Base-by-base conservation (phyloP, 2,329 filamentous ascomycete genomes). In the Colletotrichum sp. region DNA sequence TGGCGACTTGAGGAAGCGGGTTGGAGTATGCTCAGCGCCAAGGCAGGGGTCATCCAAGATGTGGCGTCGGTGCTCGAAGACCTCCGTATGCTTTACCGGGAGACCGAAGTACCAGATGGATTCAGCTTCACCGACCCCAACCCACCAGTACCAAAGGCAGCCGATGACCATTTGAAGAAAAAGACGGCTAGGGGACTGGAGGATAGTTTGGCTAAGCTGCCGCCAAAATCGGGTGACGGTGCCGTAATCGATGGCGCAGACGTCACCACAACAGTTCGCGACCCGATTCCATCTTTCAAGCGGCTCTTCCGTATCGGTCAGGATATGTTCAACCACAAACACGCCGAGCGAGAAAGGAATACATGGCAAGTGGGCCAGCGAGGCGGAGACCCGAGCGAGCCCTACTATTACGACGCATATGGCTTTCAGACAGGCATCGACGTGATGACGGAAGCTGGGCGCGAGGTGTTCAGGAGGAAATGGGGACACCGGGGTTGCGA, bases 311-410 rank as follows among this genome's bases (percentile, higher is more conserved):
- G 86, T 66, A 78, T 71, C 57, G 79, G 79, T 36, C 78, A 80
- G 52, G 78, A 80, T 32, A 88, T 88, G 87, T 84, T 82, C 76
- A 82, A 87, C 39, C 84, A 87, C 79, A 88, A 88, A 77, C 83
- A 87, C 69, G 83, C 83, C 68, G 81, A 81, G 6, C 71, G 71
- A 12, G 80, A 82, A 15, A 83, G 89, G 34, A 91, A 91, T 79
- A 88, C 85, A 10, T 92, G 90, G 90, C 89, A 91, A 79, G 78
- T 80, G 3, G 85, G 86, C 15, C 90, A 91, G 78, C 84, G 82
- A 5, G 90, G 89, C n/a, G 90, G 90, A 0, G 67, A 85, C 26
- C 49, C 69, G 1, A 88, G 87, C 10, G 90, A 91, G 79, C 89
- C 89, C 1, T 91, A 87, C 77, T 88, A 90, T 79, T 87, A 90